Conservation (phyloP, 768 basidiomycete genomes). For the Mycena indigotica region DNA sequence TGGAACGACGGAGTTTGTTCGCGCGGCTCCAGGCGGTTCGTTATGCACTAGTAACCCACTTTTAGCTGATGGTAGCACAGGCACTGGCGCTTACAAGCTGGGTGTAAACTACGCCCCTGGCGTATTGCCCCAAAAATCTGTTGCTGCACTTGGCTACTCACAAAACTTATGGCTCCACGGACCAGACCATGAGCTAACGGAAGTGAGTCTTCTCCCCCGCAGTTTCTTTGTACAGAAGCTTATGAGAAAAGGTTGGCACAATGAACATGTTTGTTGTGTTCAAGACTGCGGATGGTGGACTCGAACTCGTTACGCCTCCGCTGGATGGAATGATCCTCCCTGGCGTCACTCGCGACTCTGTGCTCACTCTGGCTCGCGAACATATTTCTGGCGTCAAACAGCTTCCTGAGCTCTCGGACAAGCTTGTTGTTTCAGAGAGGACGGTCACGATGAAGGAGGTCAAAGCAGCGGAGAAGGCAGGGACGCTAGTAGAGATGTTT, state of each 20-base stretch:
- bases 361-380: constrained; percentile 68
- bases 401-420: constrained; percentile 54
- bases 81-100: constrained; percentile 86
- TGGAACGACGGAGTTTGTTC: constrained; percentile 80
- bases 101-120: constrained; percentile 90
- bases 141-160: constrained; percentile 73
- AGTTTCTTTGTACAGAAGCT: too few relatives aligned
- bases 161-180: constrained; percentile 93
- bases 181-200: constrained; percentile 58
- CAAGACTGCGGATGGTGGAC: constrained; percentile 60
- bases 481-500: constrained; percentile 77
- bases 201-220: too few relatives aligned
- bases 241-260: constrained; percentile 74
- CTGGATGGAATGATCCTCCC: constrained; percentile 92
- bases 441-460: constrained; percentile 78
- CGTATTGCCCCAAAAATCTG: constrained; percentile 80
- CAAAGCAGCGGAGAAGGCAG: constrained; percentile 56
- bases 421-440: constrained; percentile 66
- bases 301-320: constrained; percentile 84
- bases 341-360: constrained; percentile 87
- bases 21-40: constrained; percentile 84
- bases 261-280: constrained; percentile 92
- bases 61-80: constrained; percentile 32
- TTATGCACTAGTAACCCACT: background rate
- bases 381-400: constrained; percentile 51